Evolutionary conservation across 345 rosid species (phyloP), one percentile per base, ranked within the genome.

Genomic region (Brassica incana): DNA sequence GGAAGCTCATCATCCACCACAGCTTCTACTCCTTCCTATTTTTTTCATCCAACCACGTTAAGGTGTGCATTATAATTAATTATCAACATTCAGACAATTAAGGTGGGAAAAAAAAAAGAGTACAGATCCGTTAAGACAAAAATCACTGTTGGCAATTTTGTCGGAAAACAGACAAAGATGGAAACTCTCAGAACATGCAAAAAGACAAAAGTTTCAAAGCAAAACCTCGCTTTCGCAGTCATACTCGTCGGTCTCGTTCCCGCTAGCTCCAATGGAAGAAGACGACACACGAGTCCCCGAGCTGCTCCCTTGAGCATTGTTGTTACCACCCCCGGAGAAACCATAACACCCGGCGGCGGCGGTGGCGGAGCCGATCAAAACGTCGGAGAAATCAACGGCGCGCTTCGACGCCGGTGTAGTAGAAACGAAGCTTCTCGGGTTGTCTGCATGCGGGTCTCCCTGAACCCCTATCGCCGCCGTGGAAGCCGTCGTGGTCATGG

Each of bases 201-300:
- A 65, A 0, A 62, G 60, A 48, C 0, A 33, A 8, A 67, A 18
- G 36, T 33, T 4, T 33, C 56, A 12, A 48, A 12, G 4, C 4
- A 1, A 32, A 86, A 90, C 98, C 97, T 90, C 98, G 84, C 96
- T 92, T 80, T 90, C 92, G 29, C 88, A 87, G 25, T 94, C 97
- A 69, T 86, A 86, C 75, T 89, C 95, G 59, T 90, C 92, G 8
- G 86, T 79, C 27, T 89, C 94, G 15, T 86, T 90, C 73, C 83
- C 94, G 32, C 90, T 84, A 65, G 76, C 85, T 33, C 87, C 97
- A 71, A 82, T 54, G 0, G 90, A 84, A 76, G 83, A 85, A 65
- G 89, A 88, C 52, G 90, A 80, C 15, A 81, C 71, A 29, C 82
- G 73, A 36, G 77, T 83, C 5, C 75, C 86, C 0, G 81, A 77